Evolutionary conservation across 2,329 filamentous ascomycete genomes (phyloP), one percentile per base, ranked within the genome.

Genomic region (Lasiodiplodia sp.): DNA sequence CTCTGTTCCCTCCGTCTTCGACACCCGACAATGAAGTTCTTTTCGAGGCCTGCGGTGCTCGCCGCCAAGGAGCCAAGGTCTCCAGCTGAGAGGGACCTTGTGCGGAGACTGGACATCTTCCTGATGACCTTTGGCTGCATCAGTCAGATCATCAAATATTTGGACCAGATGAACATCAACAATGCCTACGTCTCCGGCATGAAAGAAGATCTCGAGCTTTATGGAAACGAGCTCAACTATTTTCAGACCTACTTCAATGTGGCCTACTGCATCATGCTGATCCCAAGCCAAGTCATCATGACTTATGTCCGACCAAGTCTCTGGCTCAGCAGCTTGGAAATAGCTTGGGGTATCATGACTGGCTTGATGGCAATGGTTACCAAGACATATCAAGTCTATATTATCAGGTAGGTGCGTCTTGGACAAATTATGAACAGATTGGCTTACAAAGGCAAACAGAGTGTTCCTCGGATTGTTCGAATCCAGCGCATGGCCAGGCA

Each of bases 301-400:
- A 57, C 65, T 18, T 60, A 52, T 3, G 38, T 66, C 12, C 51
- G n/a, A 75, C 78, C 25, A 73, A 73, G 55, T 78, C 75, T 70
- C 76, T 78, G 87, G 57, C 69, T 82, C 8, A 79, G 79, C 1
- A 75, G 76, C 2, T 77, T 81, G 73, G 80, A 81, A 67, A 76
- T 82, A 2, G 68, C 79, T 2, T 82, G 79, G 80, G 79, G 77
- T 1, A 73, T 81, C 18, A 74, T 80, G 44, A 80, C 44, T 8
- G 44, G 44, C n/a, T 11, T 79, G 0, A 80, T 81, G 67, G 75
- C 74, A 21, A 78, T 80, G 60, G 77, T 21, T 7, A 47, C 18
- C 3, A 21, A 21, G 18, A 8, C 44, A 21, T 47, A 21, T 47
- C 44, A 47, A n/a, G 44, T 47, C 18, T 47, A 47, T 21, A 47